A percentile compares a stretch with the other conserved stretches of the same genome.
phyloP scores from a whole-genome alignment of 441 rosid genomes.

The Erodium chrysanthum region DNA sequence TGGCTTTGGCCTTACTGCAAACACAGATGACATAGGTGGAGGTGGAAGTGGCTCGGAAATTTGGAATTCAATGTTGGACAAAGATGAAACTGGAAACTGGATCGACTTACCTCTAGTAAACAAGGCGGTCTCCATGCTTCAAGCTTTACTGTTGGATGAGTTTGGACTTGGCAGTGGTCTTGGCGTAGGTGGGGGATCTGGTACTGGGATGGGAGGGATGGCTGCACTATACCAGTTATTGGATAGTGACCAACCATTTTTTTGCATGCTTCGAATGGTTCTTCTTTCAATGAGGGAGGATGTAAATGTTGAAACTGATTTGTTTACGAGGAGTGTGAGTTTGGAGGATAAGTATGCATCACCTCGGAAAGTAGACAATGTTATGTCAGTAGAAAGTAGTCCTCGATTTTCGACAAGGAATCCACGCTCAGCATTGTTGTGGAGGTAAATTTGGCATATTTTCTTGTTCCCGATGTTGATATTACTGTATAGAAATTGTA shows the following conservation, averaged over 20 bases:
- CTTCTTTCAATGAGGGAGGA: conserved; percentile 98
- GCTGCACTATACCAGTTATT: conserved; percentile 84
- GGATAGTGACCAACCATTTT: conserved; percentile 98
- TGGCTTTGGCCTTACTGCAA: conserved; percentile 82
- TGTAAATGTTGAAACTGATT: conserved; percentile 68
- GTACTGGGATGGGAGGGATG: conserved; percentile 99
- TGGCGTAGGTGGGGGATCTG: conserved; percentile 98
- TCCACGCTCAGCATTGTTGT: conserved; percentile 78
- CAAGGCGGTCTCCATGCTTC: conserved; percentile 95
- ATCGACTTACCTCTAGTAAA: conserved; percentile 87
- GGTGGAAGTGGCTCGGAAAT: conserved; percentile 93
- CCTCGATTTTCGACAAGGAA: conserved; percentile 51
- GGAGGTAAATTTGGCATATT: conserved; percentile 59
- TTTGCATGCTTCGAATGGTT: conserved; percentile 99
- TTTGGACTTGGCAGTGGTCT: conserved; percentile 99
- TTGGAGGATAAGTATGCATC: conserved; percentile 48
- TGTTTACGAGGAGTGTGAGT: conserved; percentile 58
- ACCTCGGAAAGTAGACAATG: conserved; percentile 20
- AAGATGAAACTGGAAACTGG: conserved; percentile 92
- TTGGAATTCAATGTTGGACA: conserved; percentile 84
- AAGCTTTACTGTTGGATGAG: conserved; percentile 87
- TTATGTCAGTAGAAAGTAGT: conserved; percentile 35
- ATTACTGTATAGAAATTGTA: background rate
- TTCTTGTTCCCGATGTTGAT: background rate
- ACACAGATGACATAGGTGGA: conserved; percentile 56